A percentile compares a stretch with the other conserved stretches of the same genome.
phyloP scores from a whole-genome alignment of 2,329 filamentous ascomycete genomes.

The Purpureocillium takamizusanense region DNA sequence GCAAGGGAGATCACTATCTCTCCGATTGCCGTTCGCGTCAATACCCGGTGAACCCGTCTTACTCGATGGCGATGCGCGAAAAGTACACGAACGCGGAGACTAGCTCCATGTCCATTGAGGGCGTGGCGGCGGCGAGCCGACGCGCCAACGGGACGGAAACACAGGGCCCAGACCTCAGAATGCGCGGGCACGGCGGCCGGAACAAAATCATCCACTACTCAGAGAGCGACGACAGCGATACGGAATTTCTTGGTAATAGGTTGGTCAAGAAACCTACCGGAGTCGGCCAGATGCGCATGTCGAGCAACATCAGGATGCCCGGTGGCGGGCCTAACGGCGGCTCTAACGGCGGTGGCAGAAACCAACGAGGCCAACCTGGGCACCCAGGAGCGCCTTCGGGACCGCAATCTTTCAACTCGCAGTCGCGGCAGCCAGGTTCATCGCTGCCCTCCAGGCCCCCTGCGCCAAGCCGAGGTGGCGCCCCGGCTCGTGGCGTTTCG shows the following conservation, averaged over 20 bases:
- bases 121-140: conserved; percentile 12
- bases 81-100: conserved; percentile 40
- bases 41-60: conserved; percentile 31
- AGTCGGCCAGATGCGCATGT: conserved; percentile 27
- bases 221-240: conserved; percentile 38
- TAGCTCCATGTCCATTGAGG: conserved; percentile 27
- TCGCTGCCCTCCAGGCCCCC: conserved; percentile 22
- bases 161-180: conserved; percentile 19
- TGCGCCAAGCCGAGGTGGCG: conserved; percentile 8
- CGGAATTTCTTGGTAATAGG: conserved; percentile 30
- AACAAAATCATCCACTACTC: conserved; percentile 33
- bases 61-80: conserved; percentile 39
- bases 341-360: conserved; percentile 3
- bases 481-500: too few species aligned
- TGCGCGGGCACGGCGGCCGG: conserved; percentile 22
- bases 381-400: conserved; percentile 23
- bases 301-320: conserved; percentile 31
- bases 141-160: conserved; percentile 10
- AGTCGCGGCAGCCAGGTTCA: conserved; percentile 10
- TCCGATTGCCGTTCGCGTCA: conserved; percentile 37
- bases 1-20: conserved; percentile 44
- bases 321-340: conserved; percentile 6
- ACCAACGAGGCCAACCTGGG: not conserved
- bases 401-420: conserved; percentile 19
- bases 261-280: conserved; percentile 19